These are phyloP conservation scores for Botrytis porri DNA, from an alignment of 2,329 filamentous ascomycete genomes.

Conservation along the genomic window DNA sequence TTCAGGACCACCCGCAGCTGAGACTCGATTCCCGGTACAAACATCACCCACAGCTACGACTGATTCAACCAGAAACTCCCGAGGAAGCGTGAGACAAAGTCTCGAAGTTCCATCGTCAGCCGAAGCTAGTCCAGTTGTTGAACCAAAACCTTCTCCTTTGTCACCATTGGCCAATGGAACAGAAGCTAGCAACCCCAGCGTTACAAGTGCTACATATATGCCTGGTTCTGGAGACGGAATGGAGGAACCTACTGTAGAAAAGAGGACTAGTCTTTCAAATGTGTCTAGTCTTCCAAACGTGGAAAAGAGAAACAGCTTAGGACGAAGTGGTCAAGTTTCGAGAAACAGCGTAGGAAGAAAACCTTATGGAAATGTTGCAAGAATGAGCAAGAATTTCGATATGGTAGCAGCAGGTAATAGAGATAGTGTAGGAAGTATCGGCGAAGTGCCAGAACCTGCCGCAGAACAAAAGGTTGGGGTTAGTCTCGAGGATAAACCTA, in stretches of 20 bases:
- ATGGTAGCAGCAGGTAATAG: constrained; percentile 3
- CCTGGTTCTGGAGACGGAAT: constrained; percentile 32
- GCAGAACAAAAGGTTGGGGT: constrained; percentile 11
- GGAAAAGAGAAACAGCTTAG: constrained; percentile 65
- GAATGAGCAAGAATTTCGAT: constrained; percentile 14
- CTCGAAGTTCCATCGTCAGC: constrained; percentile 68
- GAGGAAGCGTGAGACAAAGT: constrained; percentile 53
- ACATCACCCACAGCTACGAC: constrained; percentile 57
- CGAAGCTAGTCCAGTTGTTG: constrained; percentile 27
- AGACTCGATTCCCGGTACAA: constrained; percentile 81
- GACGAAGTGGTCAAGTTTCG: constrained; percentile 41
- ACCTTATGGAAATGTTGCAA: constrained; percentile 10
- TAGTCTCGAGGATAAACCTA: constrained; percentile 11
- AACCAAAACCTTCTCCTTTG: constrained; percentile 24
- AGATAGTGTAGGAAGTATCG: constrained; percentile 13
- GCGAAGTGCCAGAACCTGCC: constrained; percentile 6
- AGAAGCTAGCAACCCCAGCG: constrained; percentile 27
- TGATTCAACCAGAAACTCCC: constrained; percentile 41
- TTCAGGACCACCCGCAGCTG: constrained; percentile 63
- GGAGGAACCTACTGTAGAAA: constrained; percentile 18
- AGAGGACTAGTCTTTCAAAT: constrained; percentile 35
- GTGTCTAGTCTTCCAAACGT: constrained; percentile 33
- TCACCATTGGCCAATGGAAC: constrained; percentile 32
- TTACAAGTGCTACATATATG: constrained; percentile 36
- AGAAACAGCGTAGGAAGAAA: constrained; percentile 16